Evolutionary conservation across 352 stramenopile species (phyloP), one percentile per base, ranked within the genome.

Genomic region (Pythium monospermum): DNA sequence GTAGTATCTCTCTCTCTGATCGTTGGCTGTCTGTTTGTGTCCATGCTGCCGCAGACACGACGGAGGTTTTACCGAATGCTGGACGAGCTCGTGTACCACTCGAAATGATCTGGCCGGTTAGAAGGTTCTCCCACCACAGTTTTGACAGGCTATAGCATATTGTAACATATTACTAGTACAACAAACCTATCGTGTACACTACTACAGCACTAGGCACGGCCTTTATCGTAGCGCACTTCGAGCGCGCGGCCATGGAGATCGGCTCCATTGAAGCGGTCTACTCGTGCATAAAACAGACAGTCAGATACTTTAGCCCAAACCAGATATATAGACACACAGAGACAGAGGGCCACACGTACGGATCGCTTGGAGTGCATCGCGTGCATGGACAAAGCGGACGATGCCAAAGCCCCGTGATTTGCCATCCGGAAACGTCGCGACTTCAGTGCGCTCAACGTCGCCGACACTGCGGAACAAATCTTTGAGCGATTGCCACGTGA

Each of bases 351-450:
- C 30, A 13, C 7, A 53, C 76, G 54, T 53, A 91, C 82, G 74
- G 30, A 93, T 91, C 6, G 78, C 80, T 64, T 71, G 54, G 27
- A 49, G 63, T 16, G 76, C 76, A 19, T 88, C 66, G 4, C 67
- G 46, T n/a, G 67, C 35, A 22, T 65, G 76, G 23, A 65, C 64
- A 53, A 81, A 90, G 32, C 74, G 70, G 53, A 93, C 74, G 42
- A 88, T 73, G 11, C 76, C 82, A 42, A 87, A 91, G 5, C 82
- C 79, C 36, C 75, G 73, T 42, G 76, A 83, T 38, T 72, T 66
- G 8, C 80, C 82, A 43, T 91, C 77, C 2, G 73, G 60, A 31
- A 72, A 68, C 40, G 82, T 59, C 0, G 68, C 62, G 25, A 91
- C 73, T 40, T 91, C 77, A 2, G 74, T 59, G 31, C 76, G 80